phyloP scores from a whole-genome alignment of 306 rosid genomes.

The Prunus campanulata region DNA sequence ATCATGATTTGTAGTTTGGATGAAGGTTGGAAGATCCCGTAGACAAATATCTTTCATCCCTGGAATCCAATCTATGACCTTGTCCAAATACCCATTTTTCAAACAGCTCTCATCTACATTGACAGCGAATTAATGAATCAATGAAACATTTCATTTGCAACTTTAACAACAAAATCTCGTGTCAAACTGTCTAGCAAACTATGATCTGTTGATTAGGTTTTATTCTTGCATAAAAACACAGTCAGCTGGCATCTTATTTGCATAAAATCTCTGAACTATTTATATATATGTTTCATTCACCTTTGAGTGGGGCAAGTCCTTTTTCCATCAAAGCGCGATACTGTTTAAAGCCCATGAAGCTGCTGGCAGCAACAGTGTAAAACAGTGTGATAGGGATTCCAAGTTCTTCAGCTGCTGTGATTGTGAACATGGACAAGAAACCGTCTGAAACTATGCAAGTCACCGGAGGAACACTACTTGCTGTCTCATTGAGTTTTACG shows the following conservation, averaged over 20 bases:
- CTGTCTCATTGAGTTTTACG: background rate
- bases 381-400: background rate
- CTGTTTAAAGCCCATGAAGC: no score
- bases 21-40: background rate
- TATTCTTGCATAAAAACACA: background rate
- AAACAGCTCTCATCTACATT: conserved; percentile 5
- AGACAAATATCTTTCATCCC: background rate
- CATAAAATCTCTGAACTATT: no score
- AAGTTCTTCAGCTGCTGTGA: conserved; percentile 1
- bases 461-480: background rate
- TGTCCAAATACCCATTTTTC: background rate
- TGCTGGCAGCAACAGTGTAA: background rate
- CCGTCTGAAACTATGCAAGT: conserved; percentile 10
- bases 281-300: no score
- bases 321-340: no score
- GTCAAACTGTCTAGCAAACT: no score
- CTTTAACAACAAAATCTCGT: no score
- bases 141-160: no score
- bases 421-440: background rate
- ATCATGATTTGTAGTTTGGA: background rate
- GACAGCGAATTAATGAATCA: background rate
- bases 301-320: no score
- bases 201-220: no score
- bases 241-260: no score
- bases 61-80: conserved; percentile 5